Evolutionary conservation across 257 asterid species (phyloP), one percentile per base, ranked within the genome.

Genomic region (Lithospermum erythrorhizon): DNA sequence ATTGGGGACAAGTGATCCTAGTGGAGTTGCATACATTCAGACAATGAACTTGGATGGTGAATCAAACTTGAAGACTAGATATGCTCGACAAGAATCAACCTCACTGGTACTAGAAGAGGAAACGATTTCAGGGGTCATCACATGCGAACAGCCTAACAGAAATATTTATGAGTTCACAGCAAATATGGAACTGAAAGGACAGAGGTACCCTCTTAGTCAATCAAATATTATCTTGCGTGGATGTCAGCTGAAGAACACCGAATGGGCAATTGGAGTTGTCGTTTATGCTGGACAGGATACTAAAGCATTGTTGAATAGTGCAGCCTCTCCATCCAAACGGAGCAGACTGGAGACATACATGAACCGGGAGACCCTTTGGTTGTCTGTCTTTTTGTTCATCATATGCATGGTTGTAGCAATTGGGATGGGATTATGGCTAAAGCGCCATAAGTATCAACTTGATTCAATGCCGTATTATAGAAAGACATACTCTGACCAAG

Each of bases 11-110:
- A 81, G 89, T 78, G 97, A 93, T 80, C 87, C 89, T 61, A 84
- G 86, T 73, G 98, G 97, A 64, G 84, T 91, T 68, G 95, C 98
- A 65, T 93, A 93, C 77, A 89, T 93, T 69, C 95, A 88, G 82
- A 93, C 98, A 9, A 93, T 89, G 97, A 93, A 93, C 75, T 75
- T 93, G 80, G 98, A 93, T 61, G 98, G 98, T 1, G 98, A 93
- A 76, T 93, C 98, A 64, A 93, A 93, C 85, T 76, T 93, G 85
- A 93, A 93, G 72, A 93, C 98, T 47, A 81, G 98, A 83, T 93
- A 88, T 80, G 98, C 98, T 55, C 82, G 97, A 79, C 98, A 93
- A 78, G 98, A 93, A 86, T 88, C 97, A 45, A 81, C 69, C 65
- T 78, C 77, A 65, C 69, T 93, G 61, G 80, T 78, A 61, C 75